These are phyloP conservation scores for Chrysoporthe deuterocubensis DNA, from an alignment of 2,329 filamentous ascomycete species.

Conservation along the genomic window DNA sequence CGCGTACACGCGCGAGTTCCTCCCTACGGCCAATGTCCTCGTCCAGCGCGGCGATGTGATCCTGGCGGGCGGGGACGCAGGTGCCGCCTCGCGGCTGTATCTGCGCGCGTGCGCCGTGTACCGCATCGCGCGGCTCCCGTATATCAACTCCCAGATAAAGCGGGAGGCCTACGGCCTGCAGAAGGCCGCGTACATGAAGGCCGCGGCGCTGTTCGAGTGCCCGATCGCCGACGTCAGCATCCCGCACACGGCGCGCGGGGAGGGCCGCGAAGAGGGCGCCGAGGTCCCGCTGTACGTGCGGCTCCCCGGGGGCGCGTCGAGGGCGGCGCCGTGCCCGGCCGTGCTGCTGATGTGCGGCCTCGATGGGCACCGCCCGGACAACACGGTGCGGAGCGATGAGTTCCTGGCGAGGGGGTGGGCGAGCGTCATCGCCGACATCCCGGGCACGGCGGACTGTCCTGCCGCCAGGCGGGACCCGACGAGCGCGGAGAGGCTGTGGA, in stretches of 20 bases:
- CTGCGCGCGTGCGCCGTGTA: slow-evolving; percentile 70
- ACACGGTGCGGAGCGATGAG: slow-evolving; percentile 63
- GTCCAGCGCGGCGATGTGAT: slow-evolving; percentile 56
- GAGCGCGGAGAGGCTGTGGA: slow-evolving; percentile 65
- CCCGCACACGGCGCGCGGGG: slow-evolving; percentile 54
- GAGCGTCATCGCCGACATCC: slow-evolving; percentile 65
- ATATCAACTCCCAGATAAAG: slow-evolving; percentile 55
- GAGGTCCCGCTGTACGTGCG: slow-evolving; percentile 69
- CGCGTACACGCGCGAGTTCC: slow-evolving; percentile 66
- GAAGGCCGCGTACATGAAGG: slow-evolving; percentile 66
- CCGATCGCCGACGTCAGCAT: slow-evolving; percentile 66
- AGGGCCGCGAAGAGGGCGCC: slow-evolving; percentile 53
- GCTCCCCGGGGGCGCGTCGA: slow-evolving; percentile 48
- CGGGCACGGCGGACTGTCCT: slow-evolving; percentile 70
- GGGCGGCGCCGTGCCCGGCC: slow-evolving; percentile 42
- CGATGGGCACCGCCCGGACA: slow-evolving; percentile 63
- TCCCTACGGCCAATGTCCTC: slow-evolving; percentile 63
- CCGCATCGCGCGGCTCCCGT: slow-evolving; percentile 73
- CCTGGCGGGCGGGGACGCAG: slow-evolving; percentile 50
- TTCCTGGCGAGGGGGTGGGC: slow-evolving; percentile 68
- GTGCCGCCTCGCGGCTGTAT: slow-evolving; percentile 63
- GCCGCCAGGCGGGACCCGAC: slow-evolving; percentile 64
- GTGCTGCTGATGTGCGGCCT: slow-evolving; percentile 58
- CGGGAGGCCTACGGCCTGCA: slow-evolving; percentile 67
- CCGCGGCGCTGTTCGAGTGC: slow-evolving; percentile 54